These are phyloP conservation scores for Scenedesmus sp. DNA, from an alignment of 163 green algal species.

Conservation along the genomic window DNA sequence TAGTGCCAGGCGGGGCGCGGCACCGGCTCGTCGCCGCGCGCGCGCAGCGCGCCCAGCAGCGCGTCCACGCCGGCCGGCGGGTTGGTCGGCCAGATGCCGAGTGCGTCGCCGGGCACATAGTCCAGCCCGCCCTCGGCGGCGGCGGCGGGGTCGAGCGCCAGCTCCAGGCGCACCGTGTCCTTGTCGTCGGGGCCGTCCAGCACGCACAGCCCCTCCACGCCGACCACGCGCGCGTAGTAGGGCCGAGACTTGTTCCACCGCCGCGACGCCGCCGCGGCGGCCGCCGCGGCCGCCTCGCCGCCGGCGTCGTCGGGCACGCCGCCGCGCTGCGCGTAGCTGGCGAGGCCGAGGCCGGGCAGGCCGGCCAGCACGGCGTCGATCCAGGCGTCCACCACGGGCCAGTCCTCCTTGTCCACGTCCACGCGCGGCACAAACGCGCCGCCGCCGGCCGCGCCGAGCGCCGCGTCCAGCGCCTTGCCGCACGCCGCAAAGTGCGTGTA, in stretches of 20 bases:
- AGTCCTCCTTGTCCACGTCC: slow-evolving; percentile 92
- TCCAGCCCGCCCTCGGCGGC: slow-evolving; percentile 59
- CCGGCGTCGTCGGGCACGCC: neutral
- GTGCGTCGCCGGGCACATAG: slow-evolving; percentile 81
- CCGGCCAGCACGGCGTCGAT: slow-evolving; percentile 57
- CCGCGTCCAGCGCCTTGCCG: slow-evolving; percentile 79
- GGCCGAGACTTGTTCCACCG: slow-evolving; percentile 72
- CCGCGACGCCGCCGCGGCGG: slow-evolving; percentile 5
- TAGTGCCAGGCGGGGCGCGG: slow-evolving; percentile 76
- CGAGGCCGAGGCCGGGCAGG: slow-evolving; percentile 63
- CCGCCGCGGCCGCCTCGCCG: neutral
- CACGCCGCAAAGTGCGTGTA: slow-evolving; percentile 92
- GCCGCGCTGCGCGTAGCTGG: slow-evolving; percentile 52
- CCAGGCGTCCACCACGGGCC: slow-evolving; percentile 79
- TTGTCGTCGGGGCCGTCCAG: slow-evolving; percentile 59
- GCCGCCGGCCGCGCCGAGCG: slow-evolving; percentile 67
- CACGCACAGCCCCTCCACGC: slow-evolving; percentile 77
- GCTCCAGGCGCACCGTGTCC: slow-evolving; percentile 58
- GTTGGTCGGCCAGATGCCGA: slow-evolving; percentile 82
- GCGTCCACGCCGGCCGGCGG: slow-evolving; percentile 66
- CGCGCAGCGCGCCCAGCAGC: slow-evolving; percentile 60
- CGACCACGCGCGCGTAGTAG: slow-evolving; percentile 66
- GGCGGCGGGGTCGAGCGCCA: slow-evolving; percentile 57
- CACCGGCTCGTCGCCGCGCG: slow-evolving; percentile 47
- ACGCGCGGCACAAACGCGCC: slow-evolving; percentile 51